Percentiles rank a stretch among this genome's conserved stretches.
Conservation (phyloP, 2,329 filamentous ascomycete genomes). For the Hypomyces rosellus region DNA sequence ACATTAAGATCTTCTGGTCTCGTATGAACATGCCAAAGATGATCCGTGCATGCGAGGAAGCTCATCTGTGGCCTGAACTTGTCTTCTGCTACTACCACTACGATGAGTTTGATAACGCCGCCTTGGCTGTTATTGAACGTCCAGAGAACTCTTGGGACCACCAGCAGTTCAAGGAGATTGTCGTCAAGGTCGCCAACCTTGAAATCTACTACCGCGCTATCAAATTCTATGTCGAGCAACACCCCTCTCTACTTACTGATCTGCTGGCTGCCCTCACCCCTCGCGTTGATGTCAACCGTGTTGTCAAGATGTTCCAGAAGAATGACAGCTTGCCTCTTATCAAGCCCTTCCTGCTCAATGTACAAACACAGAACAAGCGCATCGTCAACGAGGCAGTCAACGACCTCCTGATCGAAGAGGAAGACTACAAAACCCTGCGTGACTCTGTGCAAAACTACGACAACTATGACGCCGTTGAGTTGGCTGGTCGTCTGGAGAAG, state of each 20-base stretch:
- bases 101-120: slow-evolving; percentile 96
- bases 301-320: slow-evolving; percentile 98
- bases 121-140: slow-evolving; percentile 95
- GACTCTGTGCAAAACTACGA: slow-evolving; percentile 99
- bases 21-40: slow-evolving; percentile 97
- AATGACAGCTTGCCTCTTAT: slow-evolving; percentile 97
- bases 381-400: slow-evolving; percentile 98
- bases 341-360: slow-evolving; percentile 96
- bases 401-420: slow-evolving; percentile 94
- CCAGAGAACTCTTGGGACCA: slow-evolving; percentile 98
- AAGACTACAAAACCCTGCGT: slow-evolving; percentile 96
- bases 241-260: slow-evolving; percentile 92
- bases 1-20: slow-evolving; percentile 97
- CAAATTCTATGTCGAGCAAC: slow-evolving; percentile 96
- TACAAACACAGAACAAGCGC: slow-evolving; percentile 96
- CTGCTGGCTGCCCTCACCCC: slow-evolving; percentile 86
- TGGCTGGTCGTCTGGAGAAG: slow-evolving; percentile 89
- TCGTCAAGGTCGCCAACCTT: slow-evolving; percentile 95
- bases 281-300: slow-evolving; percentile 94
- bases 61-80: slow-evolving; percentile 93
- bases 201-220: slow-evolving; percentile 98
- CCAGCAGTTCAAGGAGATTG: slow-evolving; percentile 98
- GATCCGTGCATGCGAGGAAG: slow-evolving; percentile 88
- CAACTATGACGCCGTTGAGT: slow-evolving; percentile 93
- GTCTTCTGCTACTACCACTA: slow-evolving; percentile 98